Evolutionary conservation across 352 stramenopile genomes (phyloP).

Genomic region (Globisporangium nagaii): DNA sequence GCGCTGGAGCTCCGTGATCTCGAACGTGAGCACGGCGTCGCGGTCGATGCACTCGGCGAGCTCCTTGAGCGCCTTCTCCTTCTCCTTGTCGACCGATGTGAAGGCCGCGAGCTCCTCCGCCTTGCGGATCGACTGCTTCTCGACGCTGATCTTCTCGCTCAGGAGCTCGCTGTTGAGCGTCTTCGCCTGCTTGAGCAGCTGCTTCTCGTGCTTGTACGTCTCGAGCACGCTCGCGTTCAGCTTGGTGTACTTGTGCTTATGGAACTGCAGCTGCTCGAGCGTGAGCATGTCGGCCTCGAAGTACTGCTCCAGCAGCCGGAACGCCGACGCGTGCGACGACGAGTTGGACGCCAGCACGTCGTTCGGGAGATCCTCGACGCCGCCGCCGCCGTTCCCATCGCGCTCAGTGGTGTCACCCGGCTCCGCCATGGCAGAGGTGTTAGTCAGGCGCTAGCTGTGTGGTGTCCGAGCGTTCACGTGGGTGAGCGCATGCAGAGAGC

Average conservation of each 20-base stretch:
- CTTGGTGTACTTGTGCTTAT: constrained; percentile 77
- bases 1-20: constrained; percentile 83
- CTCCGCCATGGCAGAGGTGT: not conserved
- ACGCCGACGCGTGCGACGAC: constrained; percentile 60
- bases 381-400: not conserved
- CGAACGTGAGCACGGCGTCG: constrained; percentile 80
- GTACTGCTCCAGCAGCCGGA: constrained; percentile 78
- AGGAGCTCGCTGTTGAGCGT: constrained; percentile 81
- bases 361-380: constrained; percentile 11
- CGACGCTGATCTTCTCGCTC: constrained; percentile 79
- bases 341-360: constrained; percentile 31
- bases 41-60: constrained; percentile 70
- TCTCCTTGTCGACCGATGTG: constrained; percentile 71
- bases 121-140: constrained; percentile 85
- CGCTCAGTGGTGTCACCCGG: not conserved
- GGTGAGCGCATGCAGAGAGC: no score
- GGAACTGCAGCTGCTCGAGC: constrained; percentile 67
- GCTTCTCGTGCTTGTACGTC: constrained; percentile 81
- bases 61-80: constrained; percentile 74
- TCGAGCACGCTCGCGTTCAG: constrained; percentile 65
- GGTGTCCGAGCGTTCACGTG: no score
- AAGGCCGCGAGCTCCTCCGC: constrained; percentile 72
- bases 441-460: not conserved
- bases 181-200: constrained; percentile 76
- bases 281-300: constrained; percentile 82